A percentile compares a stretch with the other conserved stretches of the same genome.
These are phyloP conservation scores for Brassica nigra DNA, from an alignment of 345 rosid species.

Conservation along the genomic window DNA sequence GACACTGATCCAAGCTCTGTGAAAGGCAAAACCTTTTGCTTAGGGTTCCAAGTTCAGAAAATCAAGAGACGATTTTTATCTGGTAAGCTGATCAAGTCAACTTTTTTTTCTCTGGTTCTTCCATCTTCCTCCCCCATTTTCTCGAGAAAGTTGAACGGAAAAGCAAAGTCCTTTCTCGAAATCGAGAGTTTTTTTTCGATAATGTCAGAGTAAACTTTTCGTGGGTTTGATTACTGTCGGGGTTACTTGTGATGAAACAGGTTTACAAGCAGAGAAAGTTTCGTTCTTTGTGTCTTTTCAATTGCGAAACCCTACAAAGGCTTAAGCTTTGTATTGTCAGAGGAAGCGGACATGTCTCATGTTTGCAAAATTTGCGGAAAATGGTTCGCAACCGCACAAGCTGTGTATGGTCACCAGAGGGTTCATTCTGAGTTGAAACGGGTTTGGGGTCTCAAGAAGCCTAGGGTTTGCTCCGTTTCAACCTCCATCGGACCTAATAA, in stretches of 20 bases:
- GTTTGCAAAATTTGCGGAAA: conserved; percentile 13
- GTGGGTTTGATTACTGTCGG: background rate
- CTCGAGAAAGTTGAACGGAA: conserved; percentile 5
- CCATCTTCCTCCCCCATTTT: background rate
- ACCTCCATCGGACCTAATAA: background rate
- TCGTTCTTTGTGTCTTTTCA: background rate
- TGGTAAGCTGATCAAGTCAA: conserved; percentile 19
- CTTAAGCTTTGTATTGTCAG: background rate
- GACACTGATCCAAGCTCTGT: conserved; percentile 15
- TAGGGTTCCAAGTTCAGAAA: background rate
- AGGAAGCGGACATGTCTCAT: conserved; percentile 1
- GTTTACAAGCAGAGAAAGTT: conserved; percentile 20
- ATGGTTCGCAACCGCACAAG: conserved; percentile 2
- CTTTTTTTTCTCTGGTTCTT: background rate
- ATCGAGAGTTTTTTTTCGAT: background rate
- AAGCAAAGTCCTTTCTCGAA: background rate
- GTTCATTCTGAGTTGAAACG: background rate
- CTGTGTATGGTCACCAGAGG: conserved; percentile 2
- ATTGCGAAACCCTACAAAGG: background rate
- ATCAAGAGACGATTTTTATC: conserved; percentile 1
- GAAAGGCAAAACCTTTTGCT: background rate
- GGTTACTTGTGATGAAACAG: conserved; percentile 19
- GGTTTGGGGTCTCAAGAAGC: background rate
- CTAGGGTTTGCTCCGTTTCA: background rate
- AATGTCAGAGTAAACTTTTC: background rate